Evolutionary conservation across 2,329 filamentous ascomycete species (phyloP), one percentile per base, ranked within the genome.

Genomic region (Calonectria fujianensis): DNA sequence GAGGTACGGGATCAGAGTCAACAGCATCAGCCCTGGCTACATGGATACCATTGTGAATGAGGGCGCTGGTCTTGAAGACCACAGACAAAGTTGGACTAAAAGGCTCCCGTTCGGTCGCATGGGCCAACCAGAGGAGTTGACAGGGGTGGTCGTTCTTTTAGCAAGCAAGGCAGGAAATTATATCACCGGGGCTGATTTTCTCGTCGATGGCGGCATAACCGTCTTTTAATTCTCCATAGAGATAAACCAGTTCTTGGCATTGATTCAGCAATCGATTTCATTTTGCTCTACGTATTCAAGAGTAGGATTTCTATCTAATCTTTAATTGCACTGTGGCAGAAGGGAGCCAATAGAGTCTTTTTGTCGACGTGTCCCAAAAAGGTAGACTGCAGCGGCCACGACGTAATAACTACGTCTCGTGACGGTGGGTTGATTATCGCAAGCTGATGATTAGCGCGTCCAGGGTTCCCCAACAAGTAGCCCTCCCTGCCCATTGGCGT

Each of bases 31-130:
- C 48, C 94, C 94, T 0, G 94, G 94, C 1, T 95, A 95, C 78
- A 94, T 95, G 91, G 93, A 94, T 78, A 95, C 93, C 0, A 90
- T 94, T 16, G 83, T 95, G 63, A 95, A 95, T 80, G 91, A 92
- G 72, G 92, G 92, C 0, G 87, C 89, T 14, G 90, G 89, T 1
- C 81, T 94, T 45, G 87, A 87, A 9, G 85, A 87, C 37, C 87
- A 10, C 57, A 45, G 52, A 10, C 45, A 61, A 10, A 41, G 48
- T 6, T 69, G 52, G 29, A 10, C 18, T 13, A 31, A 69, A 9
- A 27, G 52, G 16, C 57, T 27, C 16, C 52, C 39, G 3, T 27
- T 54, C 8, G 29, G 29, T 18, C 31, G 67, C 6, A 61, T 61
- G 52, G 52, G 14, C 6, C 4, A 37, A 11, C 67, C 39, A 1